phyloP scores from a whole-genome alignment of 2,329 filamentous ascomycete genomes.

The Diaporthe vaccinii region DNA sequence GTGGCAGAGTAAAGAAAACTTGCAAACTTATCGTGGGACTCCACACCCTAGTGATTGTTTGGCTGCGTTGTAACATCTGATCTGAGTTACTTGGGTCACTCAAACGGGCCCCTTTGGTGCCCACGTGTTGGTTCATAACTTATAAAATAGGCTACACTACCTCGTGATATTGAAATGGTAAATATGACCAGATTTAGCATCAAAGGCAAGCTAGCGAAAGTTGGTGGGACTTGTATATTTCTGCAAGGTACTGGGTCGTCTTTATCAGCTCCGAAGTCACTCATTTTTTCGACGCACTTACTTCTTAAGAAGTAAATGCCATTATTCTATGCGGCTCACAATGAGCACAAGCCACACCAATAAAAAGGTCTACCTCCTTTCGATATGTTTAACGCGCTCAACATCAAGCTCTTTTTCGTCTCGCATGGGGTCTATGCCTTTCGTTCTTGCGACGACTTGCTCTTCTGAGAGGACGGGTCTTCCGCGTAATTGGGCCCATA shows the following conservation, averaged over 20 bases:
- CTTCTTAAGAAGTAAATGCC: neutral
- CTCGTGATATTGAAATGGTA: neutral
- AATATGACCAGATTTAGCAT: neutral
- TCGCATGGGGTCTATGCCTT: slow-evolving; percentile 10
- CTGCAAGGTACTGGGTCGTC: neutral
- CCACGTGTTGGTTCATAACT: neutral
- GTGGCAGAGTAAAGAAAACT: neutral
- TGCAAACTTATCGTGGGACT: neutral
- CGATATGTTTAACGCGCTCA: neutral
- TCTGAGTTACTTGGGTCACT: too few relatives aligned
- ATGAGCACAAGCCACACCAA: slow-evolving; percentile 11
- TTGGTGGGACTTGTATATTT: slow-evolving; percentile 12
- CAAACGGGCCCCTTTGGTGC: too few relatives aligned
- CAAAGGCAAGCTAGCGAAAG: too few relatives aligned
- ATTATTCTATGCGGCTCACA: neutral
- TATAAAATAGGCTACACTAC: neutral
- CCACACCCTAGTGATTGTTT: too few relatives aligned
- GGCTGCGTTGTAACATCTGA: too few relatives aligned
- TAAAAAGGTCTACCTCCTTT: slow-evolving; percentile 5
- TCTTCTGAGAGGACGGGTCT: neutral
- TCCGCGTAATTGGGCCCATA: slow-evolving; percentile 18
- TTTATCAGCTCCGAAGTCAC: neutral
- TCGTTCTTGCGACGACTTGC: slow-evolving; percentile 12
- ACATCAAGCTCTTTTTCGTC: slow-evolving; percentile 15
- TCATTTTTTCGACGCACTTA: neutral